Conservation (phyloP, 192 early-diverging fungal genomes). For the Allomyces javanicus region DNA sequence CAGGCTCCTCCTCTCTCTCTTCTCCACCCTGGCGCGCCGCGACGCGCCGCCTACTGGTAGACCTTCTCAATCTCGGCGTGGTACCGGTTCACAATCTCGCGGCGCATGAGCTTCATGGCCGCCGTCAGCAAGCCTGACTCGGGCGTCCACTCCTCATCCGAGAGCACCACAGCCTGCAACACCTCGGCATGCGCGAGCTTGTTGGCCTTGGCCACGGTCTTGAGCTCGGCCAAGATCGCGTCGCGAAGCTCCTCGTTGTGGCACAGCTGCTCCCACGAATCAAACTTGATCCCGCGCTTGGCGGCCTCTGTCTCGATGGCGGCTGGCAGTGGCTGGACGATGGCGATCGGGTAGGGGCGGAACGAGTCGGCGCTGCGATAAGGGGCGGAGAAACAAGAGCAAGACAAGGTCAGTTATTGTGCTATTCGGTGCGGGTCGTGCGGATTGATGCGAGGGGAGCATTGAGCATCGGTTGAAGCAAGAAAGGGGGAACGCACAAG, state of each 20-base stretch:
- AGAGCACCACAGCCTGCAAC: conserved; percentile 42
- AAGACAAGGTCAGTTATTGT: too few species aligned
- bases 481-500: too few species aligned
- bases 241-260: conserved; percentile 25
- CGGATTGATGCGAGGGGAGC: too few species aligned
- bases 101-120: conserved; percentile 79
- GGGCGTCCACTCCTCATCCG: conserved; percentile 71
- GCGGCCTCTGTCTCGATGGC: conserved; percentile 22
- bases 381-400: conserved; percentile 49
- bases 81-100: conserved; percentile 48
- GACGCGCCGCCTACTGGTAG: conserved; percentile 8
- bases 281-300: conserved; percentile 15
- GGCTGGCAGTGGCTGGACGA: conserved; percentile 48
- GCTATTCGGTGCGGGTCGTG: too few species aligned
- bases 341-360: conserved; percentile 47
- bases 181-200: conserved; percentile 55
- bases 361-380: conserved; percentile 52
- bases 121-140: conserved; percentile 74
- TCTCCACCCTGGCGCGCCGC: too few species aligned
- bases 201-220: conserved; percentile 30
- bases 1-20: too few species aligned
- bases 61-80: conserved; percentile 24
- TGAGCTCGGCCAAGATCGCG: neutral
- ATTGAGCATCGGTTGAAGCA: too few species aligned
- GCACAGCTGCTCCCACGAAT: conserved; percentile 31